Evolutionary conservation across 441 rosid genomes (phyloP), one percentile per base, ranked within the genome.

Genomic region (Kokia cookei): DNA sequence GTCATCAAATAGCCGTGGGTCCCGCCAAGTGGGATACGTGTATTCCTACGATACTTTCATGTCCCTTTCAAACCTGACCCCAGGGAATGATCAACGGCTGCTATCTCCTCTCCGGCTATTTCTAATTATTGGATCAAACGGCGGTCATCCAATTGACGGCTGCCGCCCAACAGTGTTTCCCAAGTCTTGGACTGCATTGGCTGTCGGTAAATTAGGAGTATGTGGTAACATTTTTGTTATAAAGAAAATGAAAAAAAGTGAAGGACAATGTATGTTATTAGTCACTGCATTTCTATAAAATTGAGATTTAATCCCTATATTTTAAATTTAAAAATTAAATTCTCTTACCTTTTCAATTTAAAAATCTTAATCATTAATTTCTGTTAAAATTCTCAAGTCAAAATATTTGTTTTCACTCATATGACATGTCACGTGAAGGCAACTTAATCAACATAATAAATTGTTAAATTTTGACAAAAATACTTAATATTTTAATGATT

Each of bases 81-180:
- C 69, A 65, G 60, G 80, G 45, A 13, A 0, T 12, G 32, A 85
- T 85, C 82, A 75, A 86, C 94, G 97, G 91, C 58, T 77, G 26
- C 2, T 73, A 82, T 82, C 75, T 54, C 68, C 83, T 69, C 79
- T 85, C 72, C 87, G 88, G 89, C 84, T 71, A 75, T 66, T 79
- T 70, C 76, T 26, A 75, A 57, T 61, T 59, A 8, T 10, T 17
- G 22, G 43, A 92, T 90, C 92, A 75, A 76, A 88, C 86, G 93
- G 90, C 54, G 77, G 0, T 14, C 0, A 65, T 81, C 42, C 35
- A 27, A 57, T 75, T 27, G 93, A 88, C 98, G 96, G 97, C 83
- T 72, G 92, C 97, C 97, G 94, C 80, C 98, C 94, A 80, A 63
- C 79, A 76, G 83, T 79, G 64, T 65, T 73, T 82, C 80, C 78